phyloP scores from a whole-genome alignment of 495 filamentous ascomycete species.

The Daldinia caldariorum region DNA sequence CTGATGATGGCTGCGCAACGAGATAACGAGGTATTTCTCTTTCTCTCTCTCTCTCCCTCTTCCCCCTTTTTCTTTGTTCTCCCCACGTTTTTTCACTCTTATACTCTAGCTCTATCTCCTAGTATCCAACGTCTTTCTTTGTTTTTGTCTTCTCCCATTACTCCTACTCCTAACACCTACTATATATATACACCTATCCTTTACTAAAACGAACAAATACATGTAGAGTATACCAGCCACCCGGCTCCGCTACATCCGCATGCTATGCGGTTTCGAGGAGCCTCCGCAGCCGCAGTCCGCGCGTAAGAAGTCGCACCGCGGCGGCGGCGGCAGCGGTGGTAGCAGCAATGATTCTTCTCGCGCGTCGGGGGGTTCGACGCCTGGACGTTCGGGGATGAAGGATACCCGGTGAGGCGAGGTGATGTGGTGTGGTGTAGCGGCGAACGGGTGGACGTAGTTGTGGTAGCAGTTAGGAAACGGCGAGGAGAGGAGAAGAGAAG shows the following conservation, averaged over 20 bases:
- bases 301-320: slow-evolving; percentile 29
- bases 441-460: not conserved
- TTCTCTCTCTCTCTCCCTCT: slow-evolving; percentile 4
- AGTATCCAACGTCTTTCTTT: too few species aligned
- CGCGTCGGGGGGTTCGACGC: slow-evolving; percentile 14
- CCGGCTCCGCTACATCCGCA: slow-evolving; percentile 59
- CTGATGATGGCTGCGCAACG: slow-evolving; percentile 63
- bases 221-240: slow-evolving; percentile 58
- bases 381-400: slow-evolving; percentile 22
- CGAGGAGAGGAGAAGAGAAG: too few species aligned
- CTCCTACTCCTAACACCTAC: too few species aligned
- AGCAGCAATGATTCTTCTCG: slow-evolving; percentile 7
- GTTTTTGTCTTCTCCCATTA: too few species aligned
- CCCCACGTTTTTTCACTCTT: too few species aligned
- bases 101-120: too few species aligned
- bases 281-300: slow-evolving; percentile 14
- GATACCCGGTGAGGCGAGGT: slow-evolving; percentile 10
- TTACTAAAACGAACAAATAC: too few species aligned
- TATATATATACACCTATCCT: too few species aligned
- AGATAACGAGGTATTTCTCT: slow-evolving; percentile 54
- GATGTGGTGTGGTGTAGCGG: not conserved
- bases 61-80: not conserved
- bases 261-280: slow-evolving; percentile 60
- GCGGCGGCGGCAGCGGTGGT: not conserved
- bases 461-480: too few species aligned